Evolutionary conservation across 2,329 filamentous ascomycete species (phyloP).

Genomic region (Ophiobolus disseminans): DNA sequence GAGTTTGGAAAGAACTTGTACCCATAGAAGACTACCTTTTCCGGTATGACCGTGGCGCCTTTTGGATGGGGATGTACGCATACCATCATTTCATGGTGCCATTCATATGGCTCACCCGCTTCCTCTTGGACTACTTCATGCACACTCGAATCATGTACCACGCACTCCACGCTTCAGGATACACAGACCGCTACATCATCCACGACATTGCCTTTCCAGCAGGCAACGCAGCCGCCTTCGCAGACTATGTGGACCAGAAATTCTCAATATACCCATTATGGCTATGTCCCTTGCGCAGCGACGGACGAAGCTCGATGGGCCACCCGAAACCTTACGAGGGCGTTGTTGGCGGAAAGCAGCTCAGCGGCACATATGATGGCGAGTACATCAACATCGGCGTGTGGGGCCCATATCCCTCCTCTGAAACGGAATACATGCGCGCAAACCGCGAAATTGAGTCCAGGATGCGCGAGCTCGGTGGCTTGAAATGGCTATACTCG

Average conservation of each 20-base stretch:
- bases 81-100: constrained; percentile 66
- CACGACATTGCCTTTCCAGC: constrained; percentile 69
- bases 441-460: constrained; percentile 76
- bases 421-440: constrained; percentile 65
- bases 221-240: constrained; percentile 57
- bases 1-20: constrained; percentile 48
- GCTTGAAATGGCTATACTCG: constrained; percentile 87
- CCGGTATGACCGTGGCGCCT: constrained; percentile 68
- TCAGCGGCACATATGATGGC: constrained; percentile 17
- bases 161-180: constrained; percentile 65
- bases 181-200: constrained; percentile 64
- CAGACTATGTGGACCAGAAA: constrained; percentile 57
- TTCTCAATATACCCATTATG: constrained; percentile 64
- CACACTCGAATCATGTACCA: constrained; percentile 70
- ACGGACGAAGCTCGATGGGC: constrained; percentile 40
- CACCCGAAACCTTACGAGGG: constrained; percentile 26
- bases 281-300: constrained; percentile 60
- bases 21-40: constrained; percentile 65
- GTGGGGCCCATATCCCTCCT: constrained; percentile 75
- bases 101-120: constrained; percentile 65
- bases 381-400: constrained; percentile 60
- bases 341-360: constrained; percentile 8
- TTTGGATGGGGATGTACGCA: constrained; percentile 68
- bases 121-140: constrained; percentile 66
- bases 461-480: constrained; percentile 72